Conservation (phyloP, 129 eudicot species). For the Artemisia argyi region DNA sequence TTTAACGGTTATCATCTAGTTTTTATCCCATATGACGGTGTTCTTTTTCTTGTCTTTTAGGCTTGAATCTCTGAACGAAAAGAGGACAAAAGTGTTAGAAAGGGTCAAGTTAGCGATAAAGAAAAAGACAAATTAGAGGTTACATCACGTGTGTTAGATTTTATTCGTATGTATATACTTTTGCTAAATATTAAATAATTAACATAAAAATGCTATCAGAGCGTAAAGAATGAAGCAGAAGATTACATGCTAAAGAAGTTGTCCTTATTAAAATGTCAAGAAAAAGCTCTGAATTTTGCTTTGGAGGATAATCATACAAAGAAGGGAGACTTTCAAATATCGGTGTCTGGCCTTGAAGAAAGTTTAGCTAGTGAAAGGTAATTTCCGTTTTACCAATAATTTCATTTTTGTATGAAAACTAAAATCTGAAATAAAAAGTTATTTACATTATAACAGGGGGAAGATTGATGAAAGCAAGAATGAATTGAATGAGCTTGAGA, state of each 20-base stretch:
- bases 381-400: constrained; percentile 9
- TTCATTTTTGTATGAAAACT: neutral
- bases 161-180: neutral
- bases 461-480: constrained; percentile 61
- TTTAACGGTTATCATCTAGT: too few relatives aligned
- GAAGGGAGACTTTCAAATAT: constrained; percentile 50
- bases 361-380: constrained; percentile 69
- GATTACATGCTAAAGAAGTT: constrained; percentile 87
- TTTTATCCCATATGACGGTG: too few relatives aligned
- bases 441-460: neutral
- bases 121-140: constrained; percentile 96
- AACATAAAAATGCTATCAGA: constrained; percentile 40
- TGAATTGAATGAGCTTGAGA: constrained; percentile 78
- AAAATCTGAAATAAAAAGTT: constrained; percentile 4
- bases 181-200: neutral
- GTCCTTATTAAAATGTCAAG: constrained; percentile 86
- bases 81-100: constrained; percentile 86
- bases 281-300: constrained; percentile 72
- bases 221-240: constrained; percentile 96
- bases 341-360: constrained; percentile 53
- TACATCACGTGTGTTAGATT: neutral
- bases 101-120: constrained; percentile 98
- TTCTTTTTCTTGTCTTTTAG: constrained; percentile 28
- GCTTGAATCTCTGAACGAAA: constrained; percentile 85
- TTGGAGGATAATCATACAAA: constrained; percentile 56